Base-by-base conservation (phyloP, 495 filamentous ascomycete species). In the Aspergillus baeticus region DNA sequence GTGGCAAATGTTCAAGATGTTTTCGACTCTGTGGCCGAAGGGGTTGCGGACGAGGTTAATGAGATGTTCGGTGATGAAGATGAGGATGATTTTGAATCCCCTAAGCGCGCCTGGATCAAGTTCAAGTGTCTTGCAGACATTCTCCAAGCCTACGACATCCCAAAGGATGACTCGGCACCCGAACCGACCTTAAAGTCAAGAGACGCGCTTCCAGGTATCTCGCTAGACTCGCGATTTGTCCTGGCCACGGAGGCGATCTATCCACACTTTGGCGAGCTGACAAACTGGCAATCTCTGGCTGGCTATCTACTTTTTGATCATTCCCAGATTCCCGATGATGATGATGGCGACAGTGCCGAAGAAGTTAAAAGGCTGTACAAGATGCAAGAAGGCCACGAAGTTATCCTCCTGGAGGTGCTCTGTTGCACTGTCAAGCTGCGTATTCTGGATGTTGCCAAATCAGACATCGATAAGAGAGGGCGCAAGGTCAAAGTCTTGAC, bases 261-360 rank as follows among this genome's bases (percentile, higher is more conserved):
- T 68, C 87, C 94, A 29, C 85, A 87, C 55, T 81, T 96, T 54
- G 76, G 82, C 8, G 88, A 93, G 58, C 76, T 96, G 11, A 79
- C 81, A 49, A 85, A 91, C 47, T 98, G 95, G 95, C 89, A 96
- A 66, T 79, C 87, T 0, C 73, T 98, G 22, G 89, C 90, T 22
- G 90, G 88, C 6, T 98, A 97, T 74, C 80, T 98, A 10, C 78
- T 98, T 1, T 95, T 91, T 61, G 94, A 98, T 59, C 90, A 96
- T 67, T 92, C 91, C 0, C 81, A 77, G 37, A 74, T 78, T 13
- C 60, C 63, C 1, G 66, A 78, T 45, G 70, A 78, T n/a, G 67
- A 69, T 15, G 72, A 80, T n/a, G 77, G 80, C 54, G 81, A 84
- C 46, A 68, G 76, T 6, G 72, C 78, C 43, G 76, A 74, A 11